Base-by-base conservation (phyloP, 2,329 filamentous ascomycete genomes). In the Aureobasidium zeae region DNA sequence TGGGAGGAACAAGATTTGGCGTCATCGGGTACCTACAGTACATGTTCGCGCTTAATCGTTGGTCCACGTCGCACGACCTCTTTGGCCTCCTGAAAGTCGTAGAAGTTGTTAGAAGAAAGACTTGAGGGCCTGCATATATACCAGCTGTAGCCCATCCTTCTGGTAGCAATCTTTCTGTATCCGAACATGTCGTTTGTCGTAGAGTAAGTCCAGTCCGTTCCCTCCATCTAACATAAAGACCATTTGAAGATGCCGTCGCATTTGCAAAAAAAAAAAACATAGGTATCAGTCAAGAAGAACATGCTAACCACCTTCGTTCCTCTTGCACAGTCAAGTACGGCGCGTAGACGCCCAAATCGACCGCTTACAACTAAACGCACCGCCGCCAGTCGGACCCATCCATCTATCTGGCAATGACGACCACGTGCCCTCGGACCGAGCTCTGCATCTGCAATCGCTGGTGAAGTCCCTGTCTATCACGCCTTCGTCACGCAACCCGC, bases 321-420 rank as follows among this genome's bases (percentile, higher is more conserved):
- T 25, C 24, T n/a, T n/a, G n/a, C 11, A 47, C 48, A 76, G 73
- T 58, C 73, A 76, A 53, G 63, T 77, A 46, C 71, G 69, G 45
- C 68, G 67, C 37, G 69, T 79, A 50, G 75, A 79, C 57, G 64
- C 66, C 46, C 72, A 74, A 50, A 65, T 79, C 42, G 75, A 79
- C 53, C 71, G 69, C 41, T 58, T 78, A 42, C 73, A 77, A 52
- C 65, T 77, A 33, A 65, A 60, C 3, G 46, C 49, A 51, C 55
- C 45, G 39, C 53, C 12, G 25, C 52, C 22, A 48, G 52, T 20
- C 50, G 28, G 28, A 0, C 28, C 28, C 21, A 43, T 43, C 21
- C 31, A 34, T 29, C 19, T 28, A 54, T 22, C 19, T 9, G 31
- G 52, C 53, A 33, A 36, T 24, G 42, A 51, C 10, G 24, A 28